Evolutionary conservation across 768 basidiomycete genomes (phyloP), one percentile per base, ranked within the genome.

Genomic region (Tylopilus rubrobrunneus): DNA sequence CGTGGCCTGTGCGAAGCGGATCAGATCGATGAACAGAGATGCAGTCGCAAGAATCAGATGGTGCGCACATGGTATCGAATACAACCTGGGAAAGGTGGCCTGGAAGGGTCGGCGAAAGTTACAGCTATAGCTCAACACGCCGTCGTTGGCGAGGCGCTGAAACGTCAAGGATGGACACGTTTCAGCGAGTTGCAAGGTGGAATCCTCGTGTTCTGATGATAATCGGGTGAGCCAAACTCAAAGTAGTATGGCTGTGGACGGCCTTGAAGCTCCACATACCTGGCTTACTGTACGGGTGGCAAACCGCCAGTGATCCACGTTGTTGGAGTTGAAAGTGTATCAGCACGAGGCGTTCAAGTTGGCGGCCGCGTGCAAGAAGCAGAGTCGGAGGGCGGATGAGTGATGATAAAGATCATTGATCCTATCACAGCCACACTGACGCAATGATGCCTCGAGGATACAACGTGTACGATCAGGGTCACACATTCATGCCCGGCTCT

Each of bases 371-470:
- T 44, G 34, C 53, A 46, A 54, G 28, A 39, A 31, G 19, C 19
- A 19, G 19, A 19, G 6, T 29, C 9, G 39, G 47, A 33, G 53
- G 29, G 27, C 37, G 33, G 34, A 17, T 7, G n/a, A n/a, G 6
- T 6, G 19, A 19, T 6, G 34, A 36, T 36, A 25, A 11, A 47
- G 25, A 11, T 45, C 25, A 48, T 39, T 29, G 21, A 29, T 53
- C 25, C 25, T 37, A 41, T 39, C 48, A 64, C 34, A 59, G 64
- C 64, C 63, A 66, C 62, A 42, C 36, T 37, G 34, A 10, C 39
- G 3, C 27, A 28, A n/a, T 40, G 51, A 47, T 46, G 56, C 64
- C 65, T 66, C 64, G 55, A 61, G 64, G 64, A 45, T 43, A 19
- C 49, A 61, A 66, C 61, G 55, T 63, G 56, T 41, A 25, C 25